Conservation (phyloP, 257 asterid species). For the Solanum appendiculatum region DNA sequence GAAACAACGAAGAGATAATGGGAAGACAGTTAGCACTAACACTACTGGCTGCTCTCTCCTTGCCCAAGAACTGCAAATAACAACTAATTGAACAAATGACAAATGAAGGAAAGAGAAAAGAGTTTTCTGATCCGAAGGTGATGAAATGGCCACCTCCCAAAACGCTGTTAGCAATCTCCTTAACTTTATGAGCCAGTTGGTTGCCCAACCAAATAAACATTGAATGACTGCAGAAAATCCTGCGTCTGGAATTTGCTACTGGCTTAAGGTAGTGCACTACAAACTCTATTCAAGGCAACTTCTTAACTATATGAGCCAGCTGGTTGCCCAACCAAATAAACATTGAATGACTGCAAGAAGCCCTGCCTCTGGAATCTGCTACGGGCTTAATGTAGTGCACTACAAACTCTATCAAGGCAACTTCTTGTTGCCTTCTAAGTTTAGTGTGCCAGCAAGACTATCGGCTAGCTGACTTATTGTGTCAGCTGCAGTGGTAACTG, state of each 20-base stretch:
- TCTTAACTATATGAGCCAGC: slow-evolving; percentile 14
- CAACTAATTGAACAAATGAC: slow-evolving; percentile 27
- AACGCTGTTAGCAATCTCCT: slow-evolving; percentile 29
- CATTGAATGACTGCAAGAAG: slow-evolving; percentile 17
- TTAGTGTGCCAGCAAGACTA: slow-evolving; percentile 55
- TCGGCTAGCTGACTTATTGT: slow-evolving; percentile 69
- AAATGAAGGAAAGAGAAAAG: slow-evolving; percentile 10
- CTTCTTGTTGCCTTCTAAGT: slow-evolving; percentile 49
- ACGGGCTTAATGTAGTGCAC: slow-evolving; percentile 6
- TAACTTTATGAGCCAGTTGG: slow-evolving; percentile 8
- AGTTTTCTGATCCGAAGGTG: slow-evolving; percentile 24
- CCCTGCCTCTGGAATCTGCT: slow-evolving; percentile 13
- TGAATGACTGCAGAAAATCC: slow-evolving; percentile 16
- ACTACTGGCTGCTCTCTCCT: slow-evolving; percentile 4
- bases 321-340: slow-evolving; percentile 8
- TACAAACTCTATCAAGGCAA: slow-evolving; percentile 40
- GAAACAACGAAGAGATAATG: neutral
- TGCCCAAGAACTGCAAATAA: slow-evolving; percentile 15
- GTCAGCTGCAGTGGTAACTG: slow-evolving; percentile 36
- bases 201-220: slow-evolving; percentile 10
- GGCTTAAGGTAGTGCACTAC: slow-evolving; percentile 10
- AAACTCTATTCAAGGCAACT: slow-evolving; percentile 36
- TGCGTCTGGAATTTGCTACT: slow-evolving; percentile 14
- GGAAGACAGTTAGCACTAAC: neutral
- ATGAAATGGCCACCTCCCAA: slow-evolving; percentile 38